Conservation (phyloP, 2,329 filamentous ascomycete genomes). For the Beauveria brongniartii region DNA sequence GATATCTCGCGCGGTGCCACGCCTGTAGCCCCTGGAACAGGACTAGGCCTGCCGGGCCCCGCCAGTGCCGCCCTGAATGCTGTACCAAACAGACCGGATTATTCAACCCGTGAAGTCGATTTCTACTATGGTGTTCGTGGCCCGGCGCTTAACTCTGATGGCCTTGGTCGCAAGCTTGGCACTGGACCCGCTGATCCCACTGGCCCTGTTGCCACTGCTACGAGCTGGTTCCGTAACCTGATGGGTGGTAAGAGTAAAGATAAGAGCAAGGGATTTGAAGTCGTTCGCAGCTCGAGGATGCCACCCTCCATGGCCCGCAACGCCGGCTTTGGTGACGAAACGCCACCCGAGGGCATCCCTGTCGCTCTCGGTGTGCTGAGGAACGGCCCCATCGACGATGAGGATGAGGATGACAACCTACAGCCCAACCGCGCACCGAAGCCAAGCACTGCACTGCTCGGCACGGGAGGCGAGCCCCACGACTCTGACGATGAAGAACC, state of each 20-base stretch:
- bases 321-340: conserved; percentile 52
- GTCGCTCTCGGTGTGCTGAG: conserved; percentile 53
- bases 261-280: conserved; percentile 93
- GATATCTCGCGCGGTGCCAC: conserved; percentile 36
- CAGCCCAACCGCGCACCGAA: conserved; percentile 13
- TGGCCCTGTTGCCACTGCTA: conserved; percentile 79
- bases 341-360: conserved; percentile 58
- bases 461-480: conserved; percentile 37
- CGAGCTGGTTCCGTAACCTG: conserved; percentile 77
- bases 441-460: conserved; percentile 30
- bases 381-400: conserved; percentile 56
- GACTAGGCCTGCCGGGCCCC: background rate
- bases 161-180: conserved; percentile 74
- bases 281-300: conserved; percentile 83
- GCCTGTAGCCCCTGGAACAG: conserved; percentile 30
- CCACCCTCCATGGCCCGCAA: conserved; percentile 58
- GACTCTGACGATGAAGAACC: conserved; percentile 34
- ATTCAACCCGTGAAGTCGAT: conserved; percentile 88
- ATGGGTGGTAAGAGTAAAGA: conserved; percentile 85
- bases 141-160: conserved; percentile 74
- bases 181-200: conserved; percentile 94
- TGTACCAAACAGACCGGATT: conserved; percentile 63
- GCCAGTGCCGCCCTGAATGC: conserved; percentile 27
- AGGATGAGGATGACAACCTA: conserved; percentile 41
- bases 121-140: conserved; percentile 94